These are phyloP conservation scores for Ammopiptanthus mongolicus DNA, from an alignment of 306 rosid species.

Conservation along the genomic window DNA sequence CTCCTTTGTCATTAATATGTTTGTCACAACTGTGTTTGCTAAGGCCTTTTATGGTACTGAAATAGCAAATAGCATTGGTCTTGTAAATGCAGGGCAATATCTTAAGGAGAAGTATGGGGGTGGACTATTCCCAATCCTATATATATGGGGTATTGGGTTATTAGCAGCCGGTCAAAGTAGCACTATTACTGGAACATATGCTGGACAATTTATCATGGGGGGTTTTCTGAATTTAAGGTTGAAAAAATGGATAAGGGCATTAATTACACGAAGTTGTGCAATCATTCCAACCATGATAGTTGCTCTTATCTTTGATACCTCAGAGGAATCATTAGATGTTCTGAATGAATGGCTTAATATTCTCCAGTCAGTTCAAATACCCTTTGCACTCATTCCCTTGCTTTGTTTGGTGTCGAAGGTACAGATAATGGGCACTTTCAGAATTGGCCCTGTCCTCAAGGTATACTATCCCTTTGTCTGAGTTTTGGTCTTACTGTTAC, in stretches of 20 bases:
- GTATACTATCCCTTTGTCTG: constrained; percentile 35
- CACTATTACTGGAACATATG: constrained; percentile 96
- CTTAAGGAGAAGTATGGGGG: constrained; percentile 93
- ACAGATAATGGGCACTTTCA: constrained; percentile 85
- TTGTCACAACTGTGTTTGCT: constrained; percentile 92
- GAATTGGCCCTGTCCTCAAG: constrained; percentile 73
- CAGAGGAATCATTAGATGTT: constrained; percentile 64
- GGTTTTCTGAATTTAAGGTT: constrained; percentile 81
- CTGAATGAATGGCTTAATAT: constrained; percentile 97
- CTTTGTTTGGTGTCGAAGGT: constrained; percentile 91
- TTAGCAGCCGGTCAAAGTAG: constrained; percentile 99
- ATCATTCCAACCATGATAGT: constrained; percentile 83
- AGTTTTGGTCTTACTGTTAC: constrained; percentile 1
- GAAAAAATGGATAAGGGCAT: constrained; percentile 90
- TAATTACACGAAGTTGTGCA: constrained; percentile 86
- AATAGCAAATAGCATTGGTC: constrained; percentile 69
- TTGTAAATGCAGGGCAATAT: constrained; percentile 83
- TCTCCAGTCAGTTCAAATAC: constrained; percentile 95
- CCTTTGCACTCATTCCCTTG: constrained; percentile 94
- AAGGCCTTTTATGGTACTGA: constrained; percentile 83
- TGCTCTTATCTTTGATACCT: constrained; percentile 75
- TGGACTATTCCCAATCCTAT: constrained; percentile 76
- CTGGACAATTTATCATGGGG: constrained; percentile 99
- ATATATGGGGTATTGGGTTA: constrained; percentile 91
- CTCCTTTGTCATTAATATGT: constrained; percentile 76